Evolutionary conservation across 1,284 basidiomycete genomes (phyloP), one percentile per base, ranked within the genome.

Genomic region (Inonotus obliquus): DNA sequence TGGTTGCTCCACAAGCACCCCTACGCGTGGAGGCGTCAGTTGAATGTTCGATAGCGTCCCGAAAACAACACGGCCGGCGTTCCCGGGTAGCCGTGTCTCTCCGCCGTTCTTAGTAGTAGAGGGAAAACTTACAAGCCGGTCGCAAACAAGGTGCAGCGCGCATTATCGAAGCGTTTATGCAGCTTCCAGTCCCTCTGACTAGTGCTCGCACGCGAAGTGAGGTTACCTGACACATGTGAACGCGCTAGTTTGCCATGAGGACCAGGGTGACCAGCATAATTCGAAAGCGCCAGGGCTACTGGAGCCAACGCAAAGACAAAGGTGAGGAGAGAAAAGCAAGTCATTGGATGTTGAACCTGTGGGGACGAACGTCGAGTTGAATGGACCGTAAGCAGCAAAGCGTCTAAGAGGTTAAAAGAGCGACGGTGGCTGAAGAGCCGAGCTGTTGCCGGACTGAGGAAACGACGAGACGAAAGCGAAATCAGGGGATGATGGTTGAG

Each of bases 1-100:
- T 75, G 29, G 64, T 64, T 27, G 63, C 65, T 21, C 76, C 76
- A 64, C 76, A 78, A 2, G 76, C 76, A 48, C 76, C 75, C 44
- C 76, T 77, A 57, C 4, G 35, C 48, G 32, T 25, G 49, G 44
- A 51, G n/a, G 19, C 23, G 27, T 21, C 10, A 10, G 47, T 21
- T 29, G 35, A 44, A 21, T 41, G 13, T 19, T 14, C 29, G 9
- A 14, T 11, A 9, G 7, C 17, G 10, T 14, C 23, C n/a, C 35
- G 19, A 39, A n/a, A 23, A 32, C 2, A 9, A n/a, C 23, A 32
- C 25, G 35, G 25, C n/a, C 21, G 39, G 37, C 37, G 25, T 19
- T 44, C 23, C 19, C 11, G 17, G 13, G 13, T 4, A 4, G 3
- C 14, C 41, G 21, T 13, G 14, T n/a, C 41, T 45, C 41, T 14